phyloP scores from a whole-genome alignment of 352 stramenopile species.

The Pythium scleroteichum region DNA sequence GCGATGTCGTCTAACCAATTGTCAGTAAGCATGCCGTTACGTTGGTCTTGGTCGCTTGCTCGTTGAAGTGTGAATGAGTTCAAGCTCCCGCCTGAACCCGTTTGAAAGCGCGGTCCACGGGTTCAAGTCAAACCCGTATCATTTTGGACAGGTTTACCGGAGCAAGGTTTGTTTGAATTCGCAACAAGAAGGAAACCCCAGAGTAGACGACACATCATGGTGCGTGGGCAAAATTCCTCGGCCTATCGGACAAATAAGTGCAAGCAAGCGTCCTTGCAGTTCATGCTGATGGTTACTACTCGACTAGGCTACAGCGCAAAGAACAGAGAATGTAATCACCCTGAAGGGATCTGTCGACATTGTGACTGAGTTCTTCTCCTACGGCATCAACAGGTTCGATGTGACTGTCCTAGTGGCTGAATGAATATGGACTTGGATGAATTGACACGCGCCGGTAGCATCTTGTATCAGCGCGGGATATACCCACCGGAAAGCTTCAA shows the following conservation, averaged over 20 bases:
- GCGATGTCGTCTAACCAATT: too few relatives aligned
- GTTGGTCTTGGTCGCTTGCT: constrained; percentile 4
- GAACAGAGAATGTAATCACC: constrained; percentile 96
- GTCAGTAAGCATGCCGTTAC: too few relatives aligned
- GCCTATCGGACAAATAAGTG: neutral
- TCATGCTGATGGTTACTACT: neutral
- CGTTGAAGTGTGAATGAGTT: constrained; percentile 25
- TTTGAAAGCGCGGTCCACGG: constrained; percentile 3
- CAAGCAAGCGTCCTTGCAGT: too few relatives aligned
- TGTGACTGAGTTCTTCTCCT: constrained; percentile 99
- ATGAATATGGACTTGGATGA: neutral
- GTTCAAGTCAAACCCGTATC: constrained; percentile 27
- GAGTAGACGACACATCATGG: constrained; percentile 12
- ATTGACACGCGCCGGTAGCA: constrained; percentile 50
- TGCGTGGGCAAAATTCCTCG: constrained; percentile 6
- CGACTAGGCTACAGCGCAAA: constrained; percentile 58
- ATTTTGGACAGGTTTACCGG: constrained; percentile 14
- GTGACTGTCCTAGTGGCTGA: neutral
- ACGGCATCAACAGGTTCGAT: constrained; percentile 95
- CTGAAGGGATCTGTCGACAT: constrained; percentile 98
- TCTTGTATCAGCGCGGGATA: constrained; percentile 96
- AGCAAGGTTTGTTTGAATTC: constrained; percentile 10
- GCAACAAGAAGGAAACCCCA: neutral
- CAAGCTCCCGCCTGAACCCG: constrained; percentile 23
- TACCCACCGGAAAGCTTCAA: constrained; percentile 99